Conservation (phyloP, 2,329 filamentous ascomycete genomes). For the Pyricularia sp. region DNA sequence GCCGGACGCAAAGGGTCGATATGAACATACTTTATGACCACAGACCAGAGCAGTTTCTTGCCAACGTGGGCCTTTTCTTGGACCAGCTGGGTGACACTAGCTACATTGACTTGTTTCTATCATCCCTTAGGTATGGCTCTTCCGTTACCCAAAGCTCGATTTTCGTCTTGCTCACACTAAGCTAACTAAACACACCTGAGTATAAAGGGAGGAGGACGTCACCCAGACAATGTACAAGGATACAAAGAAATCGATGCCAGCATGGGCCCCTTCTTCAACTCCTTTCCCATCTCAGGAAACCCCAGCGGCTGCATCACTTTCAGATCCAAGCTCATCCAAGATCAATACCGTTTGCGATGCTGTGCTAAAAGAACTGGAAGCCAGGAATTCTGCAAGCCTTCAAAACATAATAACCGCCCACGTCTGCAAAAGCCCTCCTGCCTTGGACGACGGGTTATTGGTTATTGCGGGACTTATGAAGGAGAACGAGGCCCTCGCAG, state of each 20-base stretch:
- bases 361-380: constrained; percentile 59
- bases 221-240: constrained; percentile 89
- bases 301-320: not conserved
- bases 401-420: constrained; percentile 93
- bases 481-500: constrained; percentile 54
- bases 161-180: constrained; percentile 18
- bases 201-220: constrained; percentile 72
- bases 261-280: not conserved
- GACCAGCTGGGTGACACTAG: constrained; percentile 75
- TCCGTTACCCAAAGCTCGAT: not conserved
- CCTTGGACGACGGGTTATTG: constrained; percentile 72
- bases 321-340: constrained; percentile 38
- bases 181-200: not conserved
- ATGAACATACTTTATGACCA: constrained; percentile 98
- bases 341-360: constrained; percentile 85
- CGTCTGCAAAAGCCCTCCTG: constrained; percentile 86
- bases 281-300: not conserved
- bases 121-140: constrained; percentile 59
- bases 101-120: constrained; percentile 85
- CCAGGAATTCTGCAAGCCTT: constrained; percentile 50
- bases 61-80: constrained; percentile 66
- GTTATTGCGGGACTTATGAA: constrained; percentile 69
- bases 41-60: constrained; percentile 75
- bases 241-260: constrained; percentile 46
- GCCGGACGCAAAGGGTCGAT: constrained; percentile 87